phyloP scores from a whole-genome alignment of 345 rosid species.

The Barbarea vulgaris region DNA sequence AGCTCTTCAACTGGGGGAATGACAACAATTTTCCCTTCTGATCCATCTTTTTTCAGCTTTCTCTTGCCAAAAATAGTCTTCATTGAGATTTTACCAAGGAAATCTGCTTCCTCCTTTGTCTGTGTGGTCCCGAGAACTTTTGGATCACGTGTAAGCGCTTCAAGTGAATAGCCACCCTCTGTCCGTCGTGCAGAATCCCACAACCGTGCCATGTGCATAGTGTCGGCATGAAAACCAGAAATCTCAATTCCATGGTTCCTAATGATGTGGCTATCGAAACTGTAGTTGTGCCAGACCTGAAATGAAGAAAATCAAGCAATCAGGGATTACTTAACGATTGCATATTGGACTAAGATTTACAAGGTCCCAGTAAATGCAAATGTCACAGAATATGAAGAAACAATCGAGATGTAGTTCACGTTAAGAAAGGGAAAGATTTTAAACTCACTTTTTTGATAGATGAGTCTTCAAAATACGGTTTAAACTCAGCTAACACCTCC shows the following conservation, averaged over 20 bases:
- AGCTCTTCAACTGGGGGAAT: conserved; percentile 88
- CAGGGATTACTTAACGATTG: conserved; percentile 1
- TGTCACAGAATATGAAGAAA: neutral
- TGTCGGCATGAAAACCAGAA: conserved; percentile 93
- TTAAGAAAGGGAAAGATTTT: neutral
- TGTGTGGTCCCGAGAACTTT: conserved; percentile 54
- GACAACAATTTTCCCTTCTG: conserved; percentile 69
- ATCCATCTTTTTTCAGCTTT: conserved; percentile 86
- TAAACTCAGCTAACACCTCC: conserved; percentile 66
- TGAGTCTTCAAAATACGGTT: conserved; percentile 68
- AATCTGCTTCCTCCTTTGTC: conserved; percentile 49
- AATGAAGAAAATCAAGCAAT: conserved; percentile 21
- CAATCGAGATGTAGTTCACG: neutral
- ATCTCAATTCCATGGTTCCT: conserved; percentile 76
- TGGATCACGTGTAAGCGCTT: conserved; percentile 80
- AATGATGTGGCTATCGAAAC: conserved; percentile 87
- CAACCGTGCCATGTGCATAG: conserved; percentile 98
- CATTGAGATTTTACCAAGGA: conserved; percentile 90
- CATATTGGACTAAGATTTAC: neutral
- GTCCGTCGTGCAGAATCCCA: conserved; percentile 90
- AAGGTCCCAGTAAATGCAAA: neutral
- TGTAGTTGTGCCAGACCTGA: conserved; percentile 99
- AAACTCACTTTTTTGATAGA: conserved; percentile 67
- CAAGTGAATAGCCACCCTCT: conserved; percentile 91
- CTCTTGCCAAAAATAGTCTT: conserved; percentile 79